Percentiles rank a stretch among this genome's conserved stretches.
These are phyloP conservation scores for Arabidopsis lyrata DNA, from an alignment of 441 rosid genomes.

Conservation along the genomic window DNA sequence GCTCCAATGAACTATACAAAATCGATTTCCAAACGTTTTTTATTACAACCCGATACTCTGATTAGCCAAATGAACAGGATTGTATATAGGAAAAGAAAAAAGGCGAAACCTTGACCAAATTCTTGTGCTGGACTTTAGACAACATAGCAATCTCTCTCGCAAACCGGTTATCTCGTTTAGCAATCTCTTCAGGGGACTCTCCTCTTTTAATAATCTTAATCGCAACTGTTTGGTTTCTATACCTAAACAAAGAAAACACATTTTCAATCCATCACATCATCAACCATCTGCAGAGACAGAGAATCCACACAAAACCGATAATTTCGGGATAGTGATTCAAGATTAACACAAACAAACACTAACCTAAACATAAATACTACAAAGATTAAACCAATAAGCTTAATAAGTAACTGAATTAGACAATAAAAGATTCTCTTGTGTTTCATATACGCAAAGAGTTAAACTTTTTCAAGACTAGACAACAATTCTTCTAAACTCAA, in stretches of 20 bases:
- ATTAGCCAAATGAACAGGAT: conserved; percentile 28
- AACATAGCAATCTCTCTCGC: conserved; percentile 91
- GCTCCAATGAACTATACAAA: conserved; percentile 86
- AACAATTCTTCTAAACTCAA: conserved; percentile 2
- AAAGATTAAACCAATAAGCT: conserved; percentile 6
- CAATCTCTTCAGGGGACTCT: conserved; percentile 82
- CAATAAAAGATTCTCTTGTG: background rate
- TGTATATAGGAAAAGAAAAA: background rate
- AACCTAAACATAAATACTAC: conserved; percentile 1
- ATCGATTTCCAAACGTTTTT: background rate
- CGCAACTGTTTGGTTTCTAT: conserved; percentile 84
- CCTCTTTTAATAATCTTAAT: conserved; percentile 82
- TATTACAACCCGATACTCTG: conserved; percentile 9
- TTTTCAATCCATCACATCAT: conserved; percentile 2
- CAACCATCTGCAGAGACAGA: conserved; percentile 20
- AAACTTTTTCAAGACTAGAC: background rate
- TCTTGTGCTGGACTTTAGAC: conserved; percentile 91
- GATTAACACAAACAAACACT: conserved; percentile 14
- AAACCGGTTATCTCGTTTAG: conserved; percentile 78
- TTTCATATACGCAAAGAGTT: background rate
- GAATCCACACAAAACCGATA: conserved; percentile 4
- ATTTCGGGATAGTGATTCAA: background rate
- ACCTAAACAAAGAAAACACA: conserved; percentile 55
- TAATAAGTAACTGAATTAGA: background rate
- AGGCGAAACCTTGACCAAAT: conserved; percentile 79